A percentile compares a stretch with the other conserved stretches of the same genome.
Evolutionary conservation across 805 yeast species (phyloP).

Genomic region (Teunomyces lycoperdinae): DNA sequence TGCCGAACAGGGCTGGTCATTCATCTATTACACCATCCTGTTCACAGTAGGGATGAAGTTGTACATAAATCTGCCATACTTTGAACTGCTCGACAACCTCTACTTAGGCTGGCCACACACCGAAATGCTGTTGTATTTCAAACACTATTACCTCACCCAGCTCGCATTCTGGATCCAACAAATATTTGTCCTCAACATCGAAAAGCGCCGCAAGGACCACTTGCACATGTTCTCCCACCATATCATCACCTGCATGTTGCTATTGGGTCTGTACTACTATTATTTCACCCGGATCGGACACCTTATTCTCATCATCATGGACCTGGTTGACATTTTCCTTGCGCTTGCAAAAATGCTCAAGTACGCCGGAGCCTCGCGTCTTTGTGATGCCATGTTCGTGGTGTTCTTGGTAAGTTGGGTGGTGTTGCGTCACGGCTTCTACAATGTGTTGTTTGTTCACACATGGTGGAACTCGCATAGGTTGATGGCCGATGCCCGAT

Average conservation of each 20-base stretch:
- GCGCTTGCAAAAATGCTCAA: conserved; percentile 74
- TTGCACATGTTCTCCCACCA: conserved; percentile 87
- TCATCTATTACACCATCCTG: conserved; percentile 55
- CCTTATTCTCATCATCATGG: conserved; percentile 76
- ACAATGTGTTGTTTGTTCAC: conserved; percentile 63
- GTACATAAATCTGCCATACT: conserved; percentile 58
- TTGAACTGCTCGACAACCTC: conserved; percentile 52
- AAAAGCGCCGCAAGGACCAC: conserved; percentile 77
- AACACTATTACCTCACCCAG: conserved; percentile 68
- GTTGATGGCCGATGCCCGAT: conserved; percentile 38
- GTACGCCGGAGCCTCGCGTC: conserved; percentile 57
- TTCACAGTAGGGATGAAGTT: conserved; percentile 57
- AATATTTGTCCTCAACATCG: conserved; percentile 71
- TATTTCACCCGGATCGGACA: conserved; percentile 79
- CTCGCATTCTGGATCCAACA: conserved; percentile 83
- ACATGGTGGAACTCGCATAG: conserved; percentile 42
- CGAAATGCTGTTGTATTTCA: conserved; percentile 49
- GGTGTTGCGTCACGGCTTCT: conserved; percentile 66
- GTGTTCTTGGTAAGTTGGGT: conserved; percentile 71
- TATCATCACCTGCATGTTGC: conserved; percentile 67
- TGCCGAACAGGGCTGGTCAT: conserved; percentile 84
- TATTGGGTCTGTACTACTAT: conserved; percentile 68
- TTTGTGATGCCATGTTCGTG: conserved; percentile 70
- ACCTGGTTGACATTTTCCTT: conserved; percentile 71
- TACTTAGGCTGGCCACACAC: conserved; percentile 77